phyloP scores from a whole-genome alignment of 1,139 yeast species.

The Insectozyma bohioensis region DNA sequence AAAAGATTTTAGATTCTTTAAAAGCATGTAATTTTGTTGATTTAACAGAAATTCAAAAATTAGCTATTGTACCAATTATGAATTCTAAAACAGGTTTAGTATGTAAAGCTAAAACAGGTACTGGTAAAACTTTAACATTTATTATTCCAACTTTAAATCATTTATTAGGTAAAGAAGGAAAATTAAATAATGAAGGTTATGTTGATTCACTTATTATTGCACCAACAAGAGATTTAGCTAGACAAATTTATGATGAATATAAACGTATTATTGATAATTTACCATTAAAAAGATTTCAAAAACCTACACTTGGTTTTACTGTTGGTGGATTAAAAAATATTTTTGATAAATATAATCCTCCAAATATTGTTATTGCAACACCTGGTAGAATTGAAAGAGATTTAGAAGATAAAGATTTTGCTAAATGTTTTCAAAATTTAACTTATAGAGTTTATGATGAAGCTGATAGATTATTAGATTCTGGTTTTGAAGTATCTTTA shows the following conservation, averaged over 20 bases:
- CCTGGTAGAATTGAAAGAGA: constrained; percentile 83
- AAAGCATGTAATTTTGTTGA: constrained; percentile 40
- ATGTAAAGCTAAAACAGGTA: constrained; percentile 91
- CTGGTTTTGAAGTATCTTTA: constrained; percentile 64
- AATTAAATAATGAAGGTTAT: constrained; percentile 19
- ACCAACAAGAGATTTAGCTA: constrained; percentile 91
- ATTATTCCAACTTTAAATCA: constrained; percentile 72
- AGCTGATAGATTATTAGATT: constrained; percentile 72
- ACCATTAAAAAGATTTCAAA: constrained; percentile 14
- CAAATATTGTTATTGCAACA: constrained; percentile 73
- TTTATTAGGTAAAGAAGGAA: constrained; percentile 12
- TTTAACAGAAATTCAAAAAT: constrained; percentile 80
- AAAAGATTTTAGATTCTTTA: constrained; percentile 29
- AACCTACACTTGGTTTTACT: constrained; percentile 24
- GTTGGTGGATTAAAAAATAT: constrained; percentile 41
- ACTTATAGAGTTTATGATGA: constrained; percentile 78
- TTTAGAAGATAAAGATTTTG: constrained; percentile 45
- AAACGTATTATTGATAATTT: constrained; percentile 36
- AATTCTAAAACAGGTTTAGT: constrained; percentile 62
- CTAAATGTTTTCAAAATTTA: constrained; percentile 51
- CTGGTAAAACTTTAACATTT: constrained; percentile 92
- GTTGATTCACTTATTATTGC: constrained; percentile 71
- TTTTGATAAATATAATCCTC: constrained; percentile 22
- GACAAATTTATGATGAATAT: constrained; percentile 74
- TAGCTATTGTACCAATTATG: constrained; percentile 67